Evolutionary conservation across 208 protist species (phyloP).

Genomic region (Borovskyia barvae): DNA sequence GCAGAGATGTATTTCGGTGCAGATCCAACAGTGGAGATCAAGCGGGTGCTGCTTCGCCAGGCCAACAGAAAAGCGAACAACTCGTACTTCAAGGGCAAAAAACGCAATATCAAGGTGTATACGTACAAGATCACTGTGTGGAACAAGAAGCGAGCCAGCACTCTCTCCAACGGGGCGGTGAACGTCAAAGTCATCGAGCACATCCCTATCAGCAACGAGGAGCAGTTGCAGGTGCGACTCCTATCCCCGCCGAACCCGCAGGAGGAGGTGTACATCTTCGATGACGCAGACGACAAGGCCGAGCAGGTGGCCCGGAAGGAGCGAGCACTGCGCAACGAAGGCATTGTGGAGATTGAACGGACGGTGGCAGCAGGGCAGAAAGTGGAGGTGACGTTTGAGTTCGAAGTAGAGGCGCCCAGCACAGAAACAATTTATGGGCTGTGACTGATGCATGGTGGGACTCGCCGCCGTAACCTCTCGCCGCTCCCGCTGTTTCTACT

Average conservation of each 20-base stretch:
- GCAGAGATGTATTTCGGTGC: slow-evolving; percentile 22
- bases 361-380: slow-evolving; percentile 14
- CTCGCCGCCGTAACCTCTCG: too few species aligned
- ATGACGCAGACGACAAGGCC: slow-evolving; percentile 17
- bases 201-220: slow-evolving; percentile 25
- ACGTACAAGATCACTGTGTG: slow-evolving; percentile 22
- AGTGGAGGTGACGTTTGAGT: slow-evolving; percentile 18
- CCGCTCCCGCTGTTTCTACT: too few species aligned
- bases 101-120: slow-evolving; percentile 12
- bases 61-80: slow-evolving; percentile 18
- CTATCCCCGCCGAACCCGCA: slow-evolving; percentile 18
- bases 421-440: slow-evolving; percentile 20
- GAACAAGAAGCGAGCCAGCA: slow-evolving; percentile 21
- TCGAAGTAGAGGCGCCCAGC: slow-evolving; percentile 25
- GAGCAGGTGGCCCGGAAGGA: slow-evolving; percentile 22
- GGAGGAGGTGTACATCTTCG: slow-evolving; percentile 25
- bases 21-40: slow-evolving; percentile 23
- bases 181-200: slow-evolving; percentile 24
- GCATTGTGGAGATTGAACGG: slow-evolving; percentile 27
- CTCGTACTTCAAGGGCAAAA: slow-evolving; percentile 20
- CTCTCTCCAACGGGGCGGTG: slow-evolving; percentile 5
- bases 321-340: slow-evolving; percentile 17
- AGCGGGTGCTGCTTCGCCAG: slow-evolving; percentile 26
- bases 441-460: too few species aligned
- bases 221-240: slow-evolving; percentile 27